Percentiles rank a stretch among this genome's conserved stretches.
Evolutionary conservation across 2,329 filamentous ascomycete species (phyloP).

Genomic region (Aspergillus sp.): DNA sequence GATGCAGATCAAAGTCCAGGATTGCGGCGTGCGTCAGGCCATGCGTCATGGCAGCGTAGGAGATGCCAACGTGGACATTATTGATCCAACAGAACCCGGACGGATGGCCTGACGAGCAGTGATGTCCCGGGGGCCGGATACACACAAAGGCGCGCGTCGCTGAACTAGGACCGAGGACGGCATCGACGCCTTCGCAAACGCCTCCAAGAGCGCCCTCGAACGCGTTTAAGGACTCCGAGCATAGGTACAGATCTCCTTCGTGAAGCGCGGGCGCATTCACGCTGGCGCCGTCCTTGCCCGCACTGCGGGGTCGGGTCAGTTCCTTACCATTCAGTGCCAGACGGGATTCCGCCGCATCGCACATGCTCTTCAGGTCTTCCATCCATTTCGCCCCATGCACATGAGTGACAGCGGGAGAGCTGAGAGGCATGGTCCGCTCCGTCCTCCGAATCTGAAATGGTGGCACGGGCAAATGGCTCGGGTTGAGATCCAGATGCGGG

Average conservation of each 20-base stretch:
- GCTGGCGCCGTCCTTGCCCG: constrained; percentile 41
- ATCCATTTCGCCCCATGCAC: constrained; percentile 94
- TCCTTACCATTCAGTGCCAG: constrained; percentile 77
- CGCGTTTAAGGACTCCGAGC: constrained; percentile 78
- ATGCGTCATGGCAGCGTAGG: constrained; percentile 80
- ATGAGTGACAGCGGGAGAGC: constrained; percentile 76
- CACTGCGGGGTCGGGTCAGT: constrained; percentile 60
- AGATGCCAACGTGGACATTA: constrained; percentile 95
- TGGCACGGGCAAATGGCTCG: constrained; percentile 56
- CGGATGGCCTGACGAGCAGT: constrained; percentile 84
- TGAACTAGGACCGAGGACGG: constrained; percentile 66
- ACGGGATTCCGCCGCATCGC: constrained; percentile 73
- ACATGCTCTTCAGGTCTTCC: constrained; percentile 85
- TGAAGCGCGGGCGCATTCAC: constrained; percentile 61
- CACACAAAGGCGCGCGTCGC: constrained; percentile 84
- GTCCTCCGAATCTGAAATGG: constrained; percentile 88
- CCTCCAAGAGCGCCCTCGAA: constrained; percentile 90
- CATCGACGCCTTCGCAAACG: constrained; percentile 88
- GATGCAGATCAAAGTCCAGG: constrained; percentile 87
- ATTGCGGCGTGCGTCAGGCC: constrained; percentile 92
- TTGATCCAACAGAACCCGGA: constrained; percentile 99
- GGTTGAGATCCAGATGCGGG: constrained; percentile 62
- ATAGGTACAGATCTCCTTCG: constrained; percentile 88
- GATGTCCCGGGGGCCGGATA: constrained; percentile 89
- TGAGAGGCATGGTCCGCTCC: constrained; percentile 66